These are phyloP conservation scores for Amyloporia xantha DNA, from an alignment of 768 basidiomycete genomes.

Conservation along the genomic window DNA sequence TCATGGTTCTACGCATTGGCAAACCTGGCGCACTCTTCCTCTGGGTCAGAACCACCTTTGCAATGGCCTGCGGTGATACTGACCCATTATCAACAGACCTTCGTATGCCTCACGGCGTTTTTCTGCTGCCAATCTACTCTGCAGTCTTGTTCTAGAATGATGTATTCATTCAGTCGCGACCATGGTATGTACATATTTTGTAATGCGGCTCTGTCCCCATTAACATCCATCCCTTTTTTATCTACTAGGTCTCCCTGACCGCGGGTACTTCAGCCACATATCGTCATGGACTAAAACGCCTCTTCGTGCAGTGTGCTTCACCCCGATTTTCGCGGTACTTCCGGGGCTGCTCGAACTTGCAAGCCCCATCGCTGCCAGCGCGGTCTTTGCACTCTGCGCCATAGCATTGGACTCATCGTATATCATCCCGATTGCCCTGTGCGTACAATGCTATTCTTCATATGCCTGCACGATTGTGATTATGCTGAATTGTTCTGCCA, in stretches of 20 bases:
- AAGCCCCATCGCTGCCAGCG: slow-evolving; percentile 67
- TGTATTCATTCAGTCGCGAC: slow-evolving; percentile 82
- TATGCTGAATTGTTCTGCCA: not conserved
- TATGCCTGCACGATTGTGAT: not conserved
- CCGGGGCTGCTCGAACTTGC: slow-evolving; percentile 73
- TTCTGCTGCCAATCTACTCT: slow-evolving; percentile 76
- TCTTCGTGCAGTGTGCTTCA: slow-evolving; percentile 68
- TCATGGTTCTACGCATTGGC: slow-evolving; percentile 71
- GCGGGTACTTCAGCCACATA: slow-evolving; percentile 70
- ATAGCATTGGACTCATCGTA: slow-evolving; percentile 76
- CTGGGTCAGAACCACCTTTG: slow-evolving; percentile 44
- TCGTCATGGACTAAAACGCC: slow-evolving; percentile 63
- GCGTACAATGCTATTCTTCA: slow-evolving; percentile 6
- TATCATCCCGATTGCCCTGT: slow-evolving; percentile 73
- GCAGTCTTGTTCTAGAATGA: slow-evolving; percentile 74
- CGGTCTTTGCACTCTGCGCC: slow-evolving; percentile 76
- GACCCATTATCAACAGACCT: slow-evolving; percentile 33
- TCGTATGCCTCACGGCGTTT: slow-evolving; percentile 81
- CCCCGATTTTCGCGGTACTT: slow-evolving; percentile 57
- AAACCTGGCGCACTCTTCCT: slow-evolving; percentile 67
- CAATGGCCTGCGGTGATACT: not conserved
- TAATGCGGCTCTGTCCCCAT: not conserved
- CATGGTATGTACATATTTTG: slow-evolving; percentile 37
- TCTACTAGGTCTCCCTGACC: slow-evolving; percentile 61
- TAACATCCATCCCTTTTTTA: slow-evolving; percentile 1